Conservation (phyloP, 1,139 yeast species). For the Saccharomyces hybrid region DNA sequence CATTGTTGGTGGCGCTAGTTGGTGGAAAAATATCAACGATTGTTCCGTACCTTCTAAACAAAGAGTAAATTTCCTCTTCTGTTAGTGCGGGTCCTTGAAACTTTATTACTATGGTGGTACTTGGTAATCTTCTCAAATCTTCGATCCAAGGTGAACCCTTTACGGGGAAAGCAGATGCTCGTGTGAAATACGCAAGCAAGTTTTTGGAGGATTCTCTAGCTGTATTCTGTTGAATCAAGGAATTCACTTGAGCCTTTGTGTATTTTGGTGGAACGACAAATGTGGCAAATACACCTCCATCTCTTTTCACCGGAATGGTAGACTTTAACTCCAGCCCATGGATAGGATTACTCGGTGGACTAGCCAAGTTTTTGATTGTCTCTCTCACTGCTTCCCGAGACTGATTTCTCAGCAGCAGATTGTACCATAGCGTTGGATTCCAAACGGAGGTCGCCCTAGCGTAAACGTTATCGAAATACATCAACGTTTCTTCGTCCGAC, state of each 20-base stretch:
- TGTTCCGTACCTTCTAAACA: constrained; percentile 80
- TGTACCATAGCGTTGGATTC: constrained; percentile 36
- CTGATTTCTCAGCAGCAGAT: constrained; percentile 30
- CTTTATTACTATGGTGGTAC: constrained; percentile 50
- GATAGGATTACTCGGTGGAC: constrained; percentile 38
- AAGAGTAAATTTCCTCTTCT: constrained; percentile 76
- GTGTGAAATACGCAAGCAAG: constrained; percentile 32
- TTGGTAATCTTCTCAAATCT: constrained; percentile 73
- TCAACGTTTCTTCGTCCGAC: constrained; percentile 44
- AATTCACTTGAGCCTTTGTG: constrained; percentile 44
- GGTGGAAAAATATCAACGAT: constrained; percentile 67
- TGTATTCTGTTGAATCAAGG: constrained; percentile 45
- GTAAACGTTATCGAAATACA: constrained; percentile 47
- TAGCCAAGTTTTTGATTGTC: constrained; percentile 35
- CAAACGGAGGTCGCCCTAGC: constrained; percentile 38
- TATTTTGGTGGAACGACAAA: constrained; percentile 50
- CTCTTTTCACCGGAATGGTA: constrained; percentile 65
- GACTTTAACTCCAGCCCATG: constrained; percentile 38
- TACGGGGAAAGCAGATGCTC: constrained; percentile 57
- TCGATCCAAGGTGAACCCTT: constrained; percentile 96
- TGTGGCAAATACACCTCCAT: constrained; percentile 90
- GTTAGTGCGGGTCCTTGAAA: constrained; percentile 69
- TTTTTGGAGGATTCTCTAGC: constrained; percentile 29
- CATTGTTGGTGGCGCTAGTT: constrained; percentile 41
- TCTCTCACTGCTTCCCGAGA: constrained; percentile 34